A percentile compares a stretch with the other conserved stretches of the same genome.
Conservation (phyloP, 2,329 filamentous ascomycete genomes). For the Ophiostoma tasmaniense region DNA sequence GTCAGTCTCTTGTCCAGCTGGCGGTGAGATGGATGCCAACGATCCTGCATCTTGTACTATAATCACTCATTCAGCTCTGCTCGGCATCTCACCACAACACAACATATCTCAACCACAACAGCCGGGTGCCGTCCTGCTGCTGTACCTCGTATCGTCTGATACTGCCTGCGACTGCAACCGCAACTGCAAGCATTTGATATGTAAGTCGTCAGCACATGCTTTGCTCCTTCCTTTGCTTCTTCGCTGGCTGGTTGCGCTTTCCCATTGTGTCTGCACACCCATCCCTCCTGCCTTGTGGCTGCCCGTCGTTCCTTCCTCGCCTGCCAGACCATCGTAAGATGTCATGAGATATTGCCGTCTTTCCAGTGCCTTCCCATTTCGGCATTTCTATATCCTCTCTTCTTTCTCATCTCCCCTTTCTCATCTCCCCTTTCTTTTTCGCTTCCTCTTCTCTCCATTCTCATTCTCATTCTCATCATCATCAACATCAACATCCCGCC, state of each 20-base stretch:
- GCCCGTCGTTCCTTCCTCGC: background rate
- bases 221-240: background rate
- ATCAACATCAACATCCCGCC: background rate
- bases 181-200: slow-evolving; percentile 1
- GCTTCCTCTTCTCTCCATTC: background rate
- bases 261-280: background rate
- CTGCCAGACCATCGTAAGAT: background rate
- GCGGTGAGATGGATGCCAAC: too few relatives aligned
- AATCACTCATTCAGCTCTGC: background rate
- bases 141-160: slow-evolving; percentile 3
- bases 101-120: background rate
- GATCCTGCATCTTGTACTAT: too few relatives aligned
- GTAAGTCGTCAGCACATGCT: slow-evolving; percentile 3
- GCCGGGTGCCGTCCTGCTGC: background rate
- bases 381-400: background rate
- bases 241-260: background rate
- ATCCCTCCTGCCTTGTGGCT: background rate
- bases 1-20: too few relatives aligned
- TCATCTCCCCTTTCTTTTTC: background rate
- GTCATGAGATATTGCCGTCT: background rate
- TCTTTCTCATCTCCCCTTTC: background rate
- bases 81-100: background rate
- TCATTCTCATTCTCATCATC: background rate
- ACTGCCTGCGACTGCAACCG: background rate
- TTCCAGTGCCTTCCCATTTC: background rate